Evolutionary conservation across 179 eudicot genomes (phyloP).

Genomic region (Silene vulgaris): DNA sequence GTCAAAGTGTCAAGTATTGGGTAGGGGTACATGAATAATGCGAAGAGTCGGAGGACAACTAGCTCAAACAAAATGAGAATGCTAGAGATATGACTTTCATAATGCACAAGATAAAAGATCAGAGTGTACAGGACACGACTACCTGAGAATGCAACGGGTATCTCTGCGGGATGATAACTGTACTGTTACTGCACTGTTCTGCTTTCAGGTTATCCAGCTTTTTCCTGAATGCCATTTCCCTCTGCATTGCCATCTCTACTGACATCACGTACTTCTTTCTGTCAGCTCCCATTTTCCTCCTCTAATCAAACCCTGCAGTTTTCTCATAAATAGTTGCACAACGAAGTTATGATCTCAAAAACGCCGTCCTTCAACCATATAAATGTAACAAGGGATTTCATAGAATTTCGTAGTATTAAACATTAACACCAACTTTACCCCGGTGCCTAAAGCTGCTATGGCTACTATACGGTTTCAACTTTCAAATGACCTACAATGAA

Average conservation of each 20-base stretch:
- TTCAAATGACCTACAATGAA: background rate
- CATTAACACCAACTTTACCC: background rate
- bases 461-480: background rate
- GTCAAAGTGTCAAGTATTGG: background rate
- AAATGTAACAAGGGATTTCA: background rate
- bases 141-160: conserved; percentile 20
- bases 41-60: background rate
- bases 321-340: background rate
- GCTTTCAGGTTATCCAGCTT: conserved; percentile 19
- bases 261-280: conserved; percentile 35
- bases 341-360: no score
- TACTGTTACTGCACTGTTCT: background rate
- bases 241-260: conserved; percentile 43
- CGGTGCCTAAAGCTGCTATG: background rate
- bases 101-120: background rate
- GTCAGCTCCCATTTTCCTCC: conserved; percentile 19
- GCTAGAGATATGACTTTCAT: background rate
- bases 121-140: background rate
- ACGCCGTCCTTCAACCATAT: background rate
- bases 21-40: background rate
- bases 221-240: conserved; percentile 36
- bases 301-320: conserved; percentile 18
- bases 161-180: conserved; percentile 13
- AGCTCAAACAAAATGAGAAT: background rate
- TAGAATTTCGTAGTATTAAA: background rate